phyloP scores from a whole-genome alignment of 2,329 filamentous ascomycete genomes.

The Sordariomycetes sp. region DNA sequence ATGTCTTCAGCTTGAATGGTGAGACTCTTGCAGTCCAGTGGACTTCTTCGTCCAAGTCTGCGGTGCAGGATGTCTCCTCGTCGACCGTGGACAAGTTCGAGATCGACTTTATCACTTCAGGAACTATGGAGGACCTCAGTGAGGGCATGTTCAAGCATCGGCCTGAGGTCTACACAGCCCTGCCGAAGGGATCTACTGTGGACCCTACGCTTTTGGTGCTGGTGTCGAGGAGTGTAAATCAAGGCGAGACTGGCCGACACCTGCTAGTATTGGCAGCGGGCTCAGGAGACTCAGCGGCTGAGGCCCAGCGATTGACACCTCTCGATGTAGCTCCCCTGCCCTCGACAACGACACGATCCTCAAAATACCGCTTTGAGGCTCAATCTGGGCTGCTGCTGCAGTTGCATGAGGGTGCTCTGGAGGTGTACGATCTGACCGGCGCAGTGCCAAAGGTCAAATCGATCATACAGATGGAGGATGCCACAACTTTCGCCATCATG shows the following conservation, averaged over 20 bases:
- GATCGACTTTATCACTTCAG: constrained; percentile 40
- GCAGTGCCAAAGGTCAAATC: constrained; percentile 53
- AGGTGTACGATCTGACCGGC: constrained; percentile 54
- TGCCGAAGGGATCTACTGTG: constrained; percentile 35
- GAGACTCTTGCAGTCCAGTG: constrained; percentile 31
- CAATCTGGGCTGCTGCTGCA: constrained; percentile 56
- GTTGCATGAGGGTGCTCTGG: constrained; percentile 42
- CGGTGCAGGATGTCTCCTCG: constrained; percentile 23
- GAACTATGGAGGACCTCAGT: constrained; percentile 35
- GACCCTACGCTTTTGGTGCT: constrained; percentile 44
- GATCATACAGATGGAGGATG: constrained; percentile 37
- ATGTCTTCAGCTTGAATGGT: constrained; percentile 50
- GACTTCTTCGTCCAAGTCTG: constrained; percentile 21
- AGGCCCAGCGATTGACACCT: constrained; percentile 25
- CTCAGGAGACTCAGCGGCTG: constrained; percentile 13
- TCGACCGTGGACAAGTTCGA: constrained; percentile 24
- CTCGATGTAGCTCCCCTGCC: constrained; percentile 28
- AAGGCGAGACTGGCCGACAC: constrained; percentile 18
- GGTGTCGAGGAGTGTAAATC: constrained; percentile 30
- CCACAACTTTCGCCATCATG: constrained; percentile 56
- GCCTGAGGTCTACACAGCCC: constrained; percentile 39
- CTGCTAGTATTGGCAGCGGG: constrained; percentile 22
- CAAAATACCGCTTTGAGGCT: constrained; percentile 50
- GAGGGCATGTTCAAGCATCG: constrained; percentile 47
- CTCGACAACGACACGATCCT: constrained; percentile 7